Conservation (phyloP, 768 basidiomycete species). For the Leccinum boreale region DNA sequence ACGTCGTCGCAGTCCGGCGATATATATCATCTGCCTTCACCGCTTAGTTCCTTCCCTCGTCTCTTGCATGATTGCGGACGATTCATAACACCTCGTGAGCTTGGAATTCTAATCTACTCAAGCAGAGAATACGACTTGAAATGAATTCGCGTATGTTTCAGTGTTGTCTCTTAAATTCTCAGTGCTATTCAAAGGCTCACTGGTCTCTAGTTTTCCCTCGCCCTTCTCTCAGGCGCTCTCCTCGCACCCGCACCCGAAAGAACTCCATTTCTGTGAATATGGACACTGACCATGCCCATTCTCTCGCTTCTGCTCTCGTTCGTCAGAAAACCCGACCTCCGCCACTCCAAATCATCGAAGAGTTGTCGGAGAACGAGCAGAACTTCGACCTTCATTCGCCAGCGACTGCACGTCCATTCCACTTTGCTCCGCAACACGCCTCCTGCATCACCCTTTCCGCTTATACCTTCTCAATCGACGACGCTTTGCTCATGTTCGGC, state of each 20-base stretch:
- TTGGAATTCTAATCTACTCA: neutral
- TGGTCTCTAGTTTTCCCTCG: slow-evolving; percentile 19
- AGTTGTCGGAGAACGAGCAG: slow-evolving; percentile 22
- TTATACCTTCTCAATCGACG: slow-evolving; percentile 30
- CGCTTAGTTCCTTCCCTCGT: neutral
- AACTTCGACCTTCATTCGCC: slow-evolving; percentile 11
- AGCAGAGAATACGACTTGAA: slow-evolving; percentile 9
- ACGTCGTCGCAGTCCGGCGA: neutral
- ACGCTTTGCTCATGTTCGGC: slow-evolving; percentile 25
- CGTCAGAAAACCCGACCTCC: slow-evolving; percentile 22
- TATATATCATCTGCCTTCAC: slow-evolving; percentile 18
- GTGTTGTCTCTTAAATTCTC: neutral
- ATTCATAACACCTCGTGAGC: neutral
- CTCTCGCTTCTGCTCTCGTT: slow-evolving; percentile 4
- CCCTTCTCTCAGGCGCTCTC: slow-evolving; percentile 26
- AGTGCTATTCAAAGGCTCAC: slow-evolving; percentile 1
- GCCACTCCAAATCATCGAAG: slow-evolving; percentile 32
- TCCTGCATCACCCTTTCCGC: slow-evolving; percentile 31
- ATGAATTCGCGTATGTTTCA: slow-evolving; percentile 24
- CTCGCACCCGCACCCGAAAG: slow-evolving; percentile 24
- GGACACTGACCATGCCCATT: slow-evolving; percentile 4
- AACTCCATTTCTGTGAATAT: slow-evolving; percentile 3
- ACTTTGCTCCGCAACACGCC: slow-evolving; percentile 1
- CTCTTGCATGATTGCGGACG: neutral
- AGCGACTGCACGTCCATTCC: slow-evolving; percentile 19